Evolutionary conservation across 345 rosid species (phyloP).

Genomic region (Balakata baccata): DNA sequence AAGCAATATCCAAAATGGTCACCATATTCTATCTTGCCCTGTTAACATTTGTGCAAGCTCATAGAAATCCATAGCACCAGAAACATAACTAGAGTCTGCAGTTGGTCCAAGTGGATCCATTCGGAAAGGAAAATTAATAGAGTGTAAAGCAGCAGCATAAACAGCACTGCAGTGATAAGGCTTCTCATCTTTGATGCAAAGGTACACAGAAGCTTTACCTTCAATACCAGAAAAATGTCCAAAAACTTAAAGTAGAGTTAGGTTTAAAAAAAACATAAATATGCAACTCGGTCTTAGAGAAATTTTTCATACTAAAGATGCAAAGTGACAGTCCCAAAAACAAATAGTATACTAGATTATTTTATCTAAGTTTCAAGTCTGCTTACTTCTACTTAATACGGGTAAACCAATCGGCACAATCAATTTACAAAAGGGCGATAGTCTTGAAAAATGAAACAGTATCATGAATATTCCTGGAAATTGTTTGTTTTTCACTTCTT

Average conservation of each 20-base stretch:
- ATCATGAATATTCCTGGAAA: conserved; percentile 67
- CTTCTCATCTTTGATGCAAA: conserved; percentile 60
- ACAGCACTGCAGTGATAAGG: conserved; percentile 77
- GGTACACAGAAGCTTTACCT: conserved; percentile 67
- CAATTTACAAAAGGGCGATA: conserved; percentile 63
- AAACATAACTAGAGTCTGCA: conserved; percentile 41
- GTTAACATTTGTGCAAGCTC: conserved; percentile 55
- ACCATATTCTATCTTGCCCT: conserved; percentile 61
- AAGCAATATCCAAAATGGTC: conserved; percentile 61
- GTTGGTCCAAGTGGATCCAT: conserved; percentile 54
- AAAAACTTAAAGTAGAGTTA: conserved; percentile 4
- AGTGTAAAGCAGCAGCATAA: conserved; percentile 82
- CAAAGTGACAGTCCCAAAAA: background rate
- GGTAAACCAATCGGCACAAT: conserved; percentile 85
- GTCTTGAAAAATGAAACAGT: conserved; percentile 72
- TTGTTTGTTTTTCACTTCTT: conserved; percentile 44
- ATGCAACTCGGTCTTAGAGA: background rate
- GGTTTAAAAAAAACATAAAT: background rate
- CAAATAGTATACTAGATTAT: background rate
- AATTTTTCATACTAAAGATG: conserved; percentile 1
- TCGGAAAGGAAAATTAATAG: conserved; percentile 62
- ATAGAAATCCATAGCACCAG: conserved; percentile 56
- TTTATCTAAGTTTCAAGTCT: background rate
- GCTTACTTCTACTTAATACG: conserved; percentile 59
- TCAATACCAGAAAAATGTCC: conserved; percentile 16